Evolutionary conservation across 2,329 filamentous ascomycete species (phyloP).

Genomic region (Ceratocystis albifundus): DNA sequence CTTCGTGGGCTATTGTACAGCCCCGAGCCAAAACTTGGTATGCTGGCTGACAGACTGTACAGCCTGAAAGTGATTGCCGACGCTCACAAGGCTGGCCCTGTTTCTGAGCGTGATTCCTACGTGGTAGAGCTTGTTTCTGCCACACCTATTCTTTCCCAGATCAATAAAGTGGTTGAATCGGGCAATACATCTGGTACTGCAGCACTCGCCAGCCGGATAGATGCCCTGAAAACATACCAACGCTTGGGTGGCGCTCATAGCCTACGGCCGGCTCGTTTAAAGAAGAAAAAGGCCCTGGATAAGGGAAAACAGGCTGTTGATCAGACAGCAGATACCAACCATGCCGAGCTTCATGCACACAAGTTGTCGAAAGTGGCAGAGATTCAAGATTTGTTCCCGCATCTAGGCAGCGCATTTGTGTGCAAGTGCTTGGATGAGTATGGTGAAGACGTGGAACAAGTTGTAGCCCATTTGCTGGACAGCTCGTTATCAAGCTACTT

Average conservation of each 20-base stretch:
- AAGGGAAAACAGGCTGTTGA: conserved; percentile 51
- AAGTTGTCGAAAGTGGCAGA: conserved; percentile 75
- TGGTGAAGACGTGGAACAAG: conserved; percentile 61
- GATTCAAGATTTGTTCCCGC: conserved; percentile 86
- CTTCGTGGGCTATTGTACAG: conserved; percentile 58
- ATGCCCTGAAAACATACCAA: conserved; percentile 4
- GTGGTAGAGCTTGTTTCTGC: conserved; percentile 69
- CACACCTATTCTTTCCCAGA: conserved; percentile 60
- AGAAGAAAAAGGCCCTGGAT: conserved; percentile 40
- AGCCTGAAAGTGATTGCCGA: conserved; percentile 62
- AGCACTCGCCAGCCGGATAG: conserved; percentile 1
- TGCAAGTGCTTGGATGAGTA: conserved; percentile 71
- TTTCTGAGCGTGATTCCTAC: conserved; percentile 56
- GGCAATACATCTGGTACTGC: conserved; percentile 39
- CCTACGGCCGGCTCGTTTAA: neutral
- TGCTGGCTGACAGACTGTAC: conserved; percentile 74
- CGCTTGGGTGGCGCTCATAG: neutral
- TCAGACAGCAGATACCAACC: conserved; percentile 31
- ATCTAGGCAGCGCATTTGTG: conserved; percentile 73
- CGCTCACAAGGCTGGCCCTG: conserved; percentile 44
- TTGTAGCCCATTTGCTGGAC: conserved; percentile 72
- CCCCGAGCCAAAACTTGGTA: conserved; percentile 56
- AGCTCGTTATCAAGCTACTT: conserved; percentile 61
- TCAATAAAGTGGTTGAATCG: conserved; percentile 40
- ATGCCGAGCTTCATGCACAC: conserved; percentile 57